Base-by-base conservation (phyloP, 2,329 filamentous ascomycete species). In the Aspergillus unguis region DNA sequence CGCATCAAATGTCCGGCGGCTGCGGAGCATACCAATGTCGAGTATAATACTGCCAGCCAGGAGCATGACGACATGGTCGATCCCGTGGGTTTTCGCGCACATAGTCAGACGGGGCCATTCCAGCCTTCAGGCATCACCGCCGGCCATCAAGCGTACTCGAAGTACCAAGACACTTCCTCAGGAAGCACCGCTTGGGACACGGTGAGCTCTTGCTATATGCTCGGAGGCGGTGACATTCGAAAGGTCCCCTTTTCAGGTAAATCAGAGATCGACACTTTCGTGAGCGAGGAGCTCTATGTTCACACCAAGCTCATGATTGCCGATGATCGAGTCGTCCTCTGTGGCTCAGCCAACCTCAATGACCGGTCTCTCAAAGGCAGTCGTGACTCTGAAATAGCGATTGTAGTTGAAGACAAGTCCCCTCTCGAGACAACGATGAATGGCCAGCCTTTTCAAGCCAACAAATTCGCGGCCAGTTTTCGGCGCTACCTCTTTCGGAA, bases 341-440 rank as follows among this genome's bases (percentile, higher is more conserved):
- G 44, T 28, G 44, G 32, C 29, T 46, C 44, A 10, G 44, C 44
- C 3, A 46, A 46, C n/a, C n/a, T 46, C 17, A 46, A 46, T 28
- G 44, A 37, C 33, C 44, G 44, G 5, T 47, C 44, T 4, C 44
- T 47, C 25, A 47, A 47, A n/a, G 32, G 33, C 17, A 38, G 35
- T 7, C 44, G 44, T 2, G 44, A 47, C 26, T 47, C 44, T 9
- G 44, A 47, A 10, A 37, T 47, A 6, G 33, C 33, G 3, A 25
- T 47, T 11, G n/a, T 47, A 2, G n/a, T 47, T n/a, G 44, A 47
- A 27, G 33, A 38, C 6, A 38, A 11, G 23, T 8, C 25, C 1
- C 25, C 26, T 4, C 32, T 47, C 10, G 26, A 25, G 2, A 17
- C 44, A 10, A 37, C 44, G 4, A 37, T 47, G 44, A 25, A 38